Base-by-base conservation (phyloP, 768 basidiomycete genomes). In the Paxillus rubicundulus region DNA sequence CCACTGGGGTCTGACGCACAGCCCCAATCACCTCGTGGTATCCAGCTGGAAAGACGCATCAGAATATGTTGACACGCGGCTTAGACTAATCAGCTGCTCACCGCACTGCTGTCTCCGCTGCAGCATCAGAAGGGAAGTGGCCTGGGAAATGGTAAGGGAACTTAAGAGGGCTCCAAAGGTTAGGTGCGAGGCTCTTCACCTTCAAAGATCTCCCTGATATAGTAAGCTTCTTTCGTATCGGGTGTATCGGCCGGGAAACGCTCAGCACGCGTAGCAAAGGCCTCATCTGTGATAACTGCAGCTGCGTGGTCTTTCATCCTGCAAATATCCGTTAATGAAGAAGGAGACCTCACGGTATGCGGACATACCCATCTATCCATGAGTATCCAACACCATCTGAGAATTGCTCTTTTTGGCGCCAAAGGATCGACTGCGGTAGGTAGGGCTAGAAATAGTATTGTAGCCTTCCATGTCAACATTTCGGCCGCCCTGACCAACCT, bases 401-500 rank as follows among this genome's bases (percentile, higher is more conserved):
- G 75, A 99, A 99, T 64, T 98, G 95, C 72, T 99, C 97, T 70
- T 99, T 99, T 70, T 99, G 97, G 51, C 97, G 82, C 97, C 97
- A 99, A 38, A 99, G 78, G 63, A 99, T 98, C 14, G 89, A 91
- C 51, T 80, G 80, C 12, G 97, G 97, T 47, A 99, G 84, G 73
- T 98, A 99, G 2, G 92, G 87, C 87, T 92, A 21, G 27, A 56
- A 45, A 54, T 30, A 37, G 34, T 27, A 9, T 37, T 21, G 20
- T 39, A 41, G 21, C 39, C 17, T n/a, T 20, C 8, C 18, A 3
- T 33, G 41, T 13, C 40, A 55, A 43, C 16, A 6, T 33, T 47
- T 32, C 24, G 55, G 37, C 49, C 34, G 27, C n/a, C 34, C 42
- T 46, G 17, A 55, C 65, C 47, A 57, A 85, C 82, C 74, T 89